Conservation (phyloP, 805 yeast genomes). For the Wickerhamiella sorbophila region DNA sequence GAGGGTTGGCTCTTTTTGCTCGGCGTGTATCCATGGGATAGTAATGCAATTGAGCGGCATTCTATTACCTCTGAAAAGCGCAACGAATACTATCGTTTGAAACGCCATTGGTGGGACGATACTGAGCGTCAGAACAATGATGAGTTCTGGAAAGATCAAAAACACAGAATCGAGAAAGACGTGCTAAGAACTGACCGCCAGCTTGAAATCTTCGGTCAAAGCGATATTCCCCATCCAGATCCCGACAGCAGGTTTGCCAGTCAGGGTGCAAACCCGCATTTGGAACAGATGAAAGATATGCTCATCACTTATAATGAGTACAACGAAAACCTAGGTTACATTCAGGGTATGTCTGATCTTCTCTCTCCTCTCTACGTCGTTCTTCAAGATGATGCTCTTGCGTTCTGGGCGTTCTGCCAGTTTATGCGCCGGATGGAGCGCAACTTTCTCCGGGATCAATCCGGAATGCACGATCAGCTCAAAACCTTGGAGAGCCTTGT, state of each 20-base stretch:
- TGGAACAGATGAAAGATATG: conserved; percentile 58
- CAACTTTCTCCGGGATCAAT: conserved; percentile 79
- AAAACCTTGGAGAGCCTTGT: conserved; percentile 65
- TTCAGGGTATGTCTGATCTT: conserved; percentile 95
- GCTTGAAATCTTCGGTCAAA: conserved; percentile 45
- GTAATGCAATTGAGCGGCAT: conserved; percentile 53
- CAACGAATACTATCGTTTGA: conserved; percentile 42
- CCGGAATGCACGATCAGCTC: conserved; percentile 88
- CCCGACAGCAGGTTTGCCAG: conserved; percentile 41
- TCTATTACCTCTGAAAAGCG: conserved; percentile 42
- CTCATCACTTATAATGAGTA: conserved; percentile 74
- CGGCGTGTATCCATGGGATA: conserved; percentile 81
- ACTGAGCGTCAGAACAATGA: conserved; percentile 38
- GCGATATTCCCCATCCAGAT: conserved; percentile 29
- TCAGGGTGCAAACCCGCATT: conserved; percentile 63
- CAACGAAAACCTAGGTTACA: conserved; percentile 77
- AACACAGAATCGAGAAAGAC: conserved; percentile 81
- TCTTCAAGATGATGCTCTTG: conserved; percentile 51
- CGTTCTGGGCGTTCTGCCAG: conserved; percentile 79
- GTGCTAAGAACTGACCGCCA: conserved; percentile 82
- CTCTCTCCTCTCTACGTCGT: conserved; percentile 66
- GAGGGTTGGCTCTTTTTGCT: conserved; percentile 81
- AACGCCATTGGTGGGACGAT: conserved; percentile 60
- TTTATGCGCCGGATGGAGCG: conserved; percentile 94
- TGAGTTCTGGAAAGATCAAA: conserved; percentile 80